These are phyloP conservation scores for Calvatia gigantea DNA, from an alignment of 768 basidiomycete species.

Conservation along the genomic window DNA sequence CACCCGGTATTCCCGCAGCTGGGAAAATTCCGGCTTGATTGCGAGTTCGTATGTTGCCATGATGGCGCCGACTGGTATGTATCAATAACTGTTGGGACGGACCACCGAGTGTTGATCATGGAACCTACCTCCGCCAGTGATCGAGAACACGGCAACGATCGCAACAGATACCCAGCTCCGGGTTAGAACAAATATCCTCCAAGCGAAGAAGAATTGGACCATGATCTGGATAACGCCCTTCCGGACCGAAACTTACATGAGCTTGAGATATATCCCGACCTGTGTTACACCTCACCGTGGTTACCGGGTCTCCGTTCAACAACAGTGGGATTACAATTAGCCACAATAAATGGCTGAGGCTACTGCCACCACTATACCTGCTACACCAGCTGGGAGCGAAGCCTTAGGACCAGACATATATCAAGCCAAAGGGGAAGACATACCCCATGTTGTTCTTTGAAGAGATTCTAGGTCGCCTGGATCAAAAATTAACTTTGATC, in stretches of 20 bases:
- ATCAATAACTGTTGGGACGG: not conserved
- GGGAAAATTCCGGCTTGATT: conserved; percentile 20
- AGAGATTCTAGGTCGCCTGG: conserved; percentile 15
- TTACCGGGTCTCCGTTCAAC: conserved; percentile 32
- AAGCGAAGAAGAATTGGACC: conserved; percentile 46
- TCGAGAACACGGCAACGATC: conserved; percentile 16
- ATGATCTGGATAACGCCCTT: conserved; percentile 41
- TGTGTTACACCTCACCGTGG: conserved; percentile 30
- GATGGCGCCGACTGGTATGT: conserved; percentile 22
- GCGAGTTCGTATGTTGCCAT: conserved; percentile 23
- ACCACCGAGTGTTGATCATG: not conserved
- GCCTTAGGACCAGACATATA: too few species aligned
- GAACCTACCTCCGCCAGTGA: conserved; percentile 21
- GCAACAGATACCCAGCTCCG: conserved; percentile 16
- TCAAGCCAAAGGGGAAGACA: too few species aligned
- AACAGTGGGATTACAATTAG: too few species aligned
- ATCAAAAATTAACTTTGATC: not conserved
- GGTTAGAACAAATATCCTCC: conserved; percentile 27
- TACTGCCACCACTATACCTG: too few species aligned
- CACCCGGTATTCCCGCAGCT: too few species aligned
- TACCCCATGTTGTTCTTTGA: not conserved
- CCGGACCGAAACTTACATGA: not conserved
- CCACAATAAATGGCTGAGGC: too few species aligned
- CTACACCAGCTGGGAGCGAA: too few species aligned
- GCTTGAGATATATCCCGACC: not conserved